Base-by-base conservation (phyloP, 2,329 filamentous ascomycete genomes). In the Neofusicoccum cordaticola region DNA sequence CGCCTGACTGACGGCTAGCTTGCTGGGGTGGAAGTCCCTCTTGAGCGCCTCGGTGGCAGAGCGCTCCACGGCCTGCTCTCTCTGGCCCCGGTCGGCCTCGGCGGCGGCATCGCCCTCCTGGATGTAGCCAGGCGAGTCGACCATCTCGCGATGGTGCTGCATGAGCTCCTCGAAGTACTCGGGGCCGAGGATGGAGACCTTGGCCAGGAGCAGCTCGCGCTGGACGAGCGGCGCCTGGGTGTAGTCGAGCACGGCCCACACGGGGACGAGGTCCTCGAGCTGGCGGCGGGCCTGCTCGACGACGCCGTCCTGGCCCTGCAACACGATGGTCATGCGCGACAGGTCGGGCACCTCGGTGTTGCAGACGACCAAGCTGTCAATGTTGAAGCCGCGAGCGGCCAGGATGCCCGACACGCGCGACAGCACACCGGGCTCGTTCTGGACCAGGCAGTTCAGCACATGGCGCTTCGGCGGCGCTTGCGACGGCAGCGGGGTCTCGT, bases 101-200 rank as follows among this genome's bases (percentile, higher is more conserved):
- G 70, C 71, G 11, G 73, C 68, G 19, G 70, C 44, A 42, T 67
- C 66, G 9, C 45, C 57, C 22, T 73, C 72, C 41, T 63, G 60
- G 64, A 65, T 65, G 34, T 66, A 76, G 34, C 81, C 79, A 3
- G 82, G 73, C 65, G 70, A 80, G 22, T 83, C 82, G 11, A 86
- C 88, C 78, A 98, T 96, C 81, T 98, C 95, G 66, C 93, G 89
- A 80, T 99, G 95, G 79, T 99, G 95, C 63, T 92, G 90, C 69
- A 97, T 88, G 64, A 99, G 86, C 81, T 99, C 95, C 81, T 98
- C 94, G 72, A 97, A 99, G 81, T 97, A 97, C 83, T 99, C 95
- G 5, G 95, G 95, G 0, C 95, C 95, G 42, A 99, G 86, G 67
- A 96, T 97, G 78, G 94, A 96, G 80, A 99, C 87, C 84, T 99